These are phyloP conservation scores for Endotrypanum monterogeii DNA, from an alignment of 208 protist genomes.

Conservation along the genomic window DNA sequence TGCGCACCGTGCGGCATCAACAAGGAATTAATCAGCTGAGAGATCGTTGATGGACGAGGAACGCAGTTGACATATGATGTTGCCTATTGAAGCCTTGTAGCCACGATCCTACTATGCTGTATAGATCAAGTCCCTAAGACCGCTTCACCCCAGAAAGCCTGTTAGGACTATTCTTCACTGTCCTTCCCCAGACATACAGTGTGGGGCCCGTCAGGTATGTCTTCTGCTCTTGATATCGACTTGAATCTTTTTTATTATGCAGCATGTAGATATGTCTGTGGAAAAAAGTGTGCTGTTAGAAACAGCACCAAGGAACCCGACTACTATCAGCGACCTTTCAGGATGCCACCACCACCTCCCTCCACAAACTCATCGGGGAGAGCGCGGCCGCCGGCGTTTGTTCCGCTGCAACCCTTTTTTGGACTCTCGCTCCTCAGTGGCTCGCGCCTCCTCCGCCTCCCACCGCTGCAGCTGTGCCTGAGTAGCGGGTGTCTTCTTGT, in stretches of 20 bases:
- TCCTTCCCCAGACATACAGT: neutral
- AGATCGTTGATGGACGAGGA: no score
- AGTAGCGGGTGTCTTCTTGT: conserved; percentile 55
- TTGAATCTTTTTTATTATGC: neutral
- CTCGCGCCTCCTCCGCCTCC: conserved; percentile 43
- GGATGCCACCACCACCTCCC: neutral
- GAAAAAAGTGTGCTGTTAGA: neutral
- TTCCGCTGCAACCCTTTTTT: conserved; percentile 48
- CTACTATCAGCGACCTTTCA: neutral
- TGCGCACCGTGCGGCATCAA: no score
- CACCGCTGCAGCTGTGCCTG: conserved; percentile 44
- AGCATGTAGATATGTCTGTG: neutral
- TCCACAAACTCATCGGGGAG: neutral
- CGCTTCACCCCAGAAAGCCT: no score
- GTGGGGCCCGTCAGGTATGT: neutral
- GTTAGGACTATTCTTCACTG: neutral
- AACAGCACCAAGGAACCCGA: neutral
- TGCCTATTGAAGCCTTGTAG: no score
- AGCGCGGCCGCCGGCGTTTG: conserved; percentile 20
- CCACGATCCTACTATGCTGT: no score
- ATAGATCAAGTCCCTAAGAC: no score
- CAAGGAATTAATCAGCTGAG: no score
- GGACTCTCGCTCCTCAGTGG: conserved; percentile 34
- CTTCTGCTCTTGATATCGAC: neutral
- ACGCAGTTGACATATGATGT: no score